Evolutionary conservation across 2,329 filamentous ascomycete species (phyloP).

Genomic region (Colletotrichum destructivum): DNA sequence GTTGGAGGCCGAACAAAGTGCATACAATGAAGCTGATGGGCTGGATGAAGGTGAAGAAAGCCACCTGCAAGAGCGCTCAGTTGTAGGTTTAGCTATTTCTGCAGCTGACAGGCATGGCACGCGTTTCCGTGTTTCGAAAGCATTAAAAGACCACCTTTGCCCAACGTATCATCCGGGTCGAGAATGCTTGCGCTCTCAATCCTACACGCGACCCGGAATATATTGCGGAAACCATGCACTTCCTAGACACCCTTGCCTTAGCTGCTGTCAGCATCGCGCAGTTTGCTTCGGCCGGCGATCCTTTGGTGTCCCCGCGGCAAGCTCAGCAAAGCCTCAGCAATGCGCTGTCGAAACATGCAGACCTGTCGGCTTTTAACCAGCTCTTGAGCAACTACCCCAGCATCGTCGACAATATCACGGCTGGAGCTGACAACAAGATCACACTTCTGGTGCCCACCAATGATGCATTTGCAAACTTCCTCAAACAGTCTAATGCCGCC

Average conservation of each 20-base stretch:
- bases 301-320: background rate
- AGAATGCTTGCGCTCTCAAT: background rate
- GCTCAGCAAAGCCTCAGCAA: constrained; percentile 26
- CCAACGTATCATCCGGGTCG: background rate
- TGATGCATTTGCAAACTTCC: constrained; percentile 23
- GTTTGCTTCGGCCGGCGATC: background rate
- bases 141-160: background rate
- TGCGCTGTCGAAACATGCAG: constrained; percentile 18
- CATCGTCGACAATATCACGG: constrained; percentile 16
- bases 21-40: constrained; percentile 15
- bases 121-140: background rate
- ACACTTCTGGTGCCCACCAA: constrained; percentile 41
- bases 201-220: background rate
- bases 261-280: background rate
- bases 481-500: constrained; percentile 27
- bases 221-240: constrained; percentile 8
- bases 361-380: constrained; percentile 34
- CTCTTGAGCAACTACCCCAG: constrained; percentile 25
- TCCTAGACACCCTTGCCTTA: constrained; percentile 2
- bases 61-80: constrained; percentile 4
- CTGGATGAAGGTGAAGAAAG: background rate
- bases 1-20: background rate
- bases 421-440: background rate
- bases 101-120: constrained; percentile 1
- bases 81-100: background rate